Conservation (phyloP, 805 yeast species). For the Danielia reshetovae region DNA sequence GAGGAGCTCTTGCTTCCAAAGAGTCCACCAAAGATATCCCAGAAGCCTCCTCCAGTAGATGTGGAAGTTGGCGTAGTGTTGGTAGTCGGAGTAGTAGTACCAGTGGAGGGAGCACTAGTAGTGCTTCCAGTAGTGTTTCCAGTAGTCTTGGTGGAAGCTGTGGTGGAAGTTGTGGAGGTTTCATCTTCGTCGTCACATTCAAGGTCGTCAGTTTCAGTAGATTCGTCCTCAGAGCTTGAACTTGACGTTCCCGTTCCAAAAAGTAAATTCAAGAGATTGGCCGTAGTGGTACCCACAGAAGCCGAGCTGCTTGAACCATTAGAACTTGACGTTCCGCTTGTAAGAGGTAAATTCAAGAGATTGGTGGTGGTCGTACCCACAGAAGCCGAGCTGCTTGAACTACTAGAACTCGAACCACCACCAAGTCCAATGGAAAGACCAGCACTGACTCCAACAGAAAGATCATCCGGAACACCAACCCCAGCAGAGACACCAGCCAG, state of each 20-base stretch:
- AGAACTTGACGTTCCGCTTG: not conserved
- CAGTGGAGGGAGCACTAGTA: not conserved
- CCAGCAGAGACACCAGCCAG: conserved; percentile 1
- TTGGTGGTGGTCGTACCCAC: not conserved
- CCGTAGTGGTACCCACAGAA: not conserved
- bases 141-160: not conserved
- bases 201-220: not conserved
- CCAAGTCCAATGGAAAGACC: not conserved
- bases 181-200: not conserved
- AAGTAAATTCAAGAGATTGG: not conserved
- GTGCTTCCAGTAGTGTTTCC: not conserved
- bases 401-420: not conserved
- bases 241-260: not conserved
- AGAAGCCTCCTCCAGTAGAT: too few species aligned
- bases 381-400: not conserved
- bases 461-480: not conserved
- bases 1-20: too few species aligned
- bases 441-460: conserved; percentile 1
- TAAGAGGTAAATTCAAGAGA: not conserved
- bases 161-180: not conserved
- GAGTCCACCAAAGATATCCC: too few species aligned
- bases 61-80: not conserved
- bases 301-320: too few species aligned
- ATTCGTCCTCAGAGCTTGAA: not conserved
- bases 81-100: not conserved